Evolutionary conservation across 805 yeast genomes (phyloP).

Genomic region (Candida tammaniensis): DNA sequence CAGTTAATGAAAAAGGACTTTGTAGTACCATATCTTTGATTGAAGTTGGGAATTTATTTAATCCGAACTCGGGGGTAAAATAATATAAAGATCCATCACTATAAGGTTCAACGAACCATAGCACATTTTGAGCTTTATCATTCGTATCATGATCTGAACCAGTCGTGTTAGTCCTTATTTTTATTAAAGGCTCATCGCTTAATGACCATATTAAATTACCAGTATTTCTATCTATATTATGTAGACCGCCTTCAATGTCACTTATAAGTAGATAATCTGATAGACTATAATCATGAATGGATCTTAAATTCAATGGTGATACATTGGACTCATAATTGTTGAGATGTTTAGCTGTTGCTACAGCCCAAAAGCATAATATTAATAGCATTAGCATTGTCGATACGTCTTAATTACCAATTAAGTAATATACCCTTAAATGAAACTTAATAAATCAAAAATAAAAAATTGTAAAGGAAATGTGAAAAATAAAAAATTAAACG

Average conservation of each 20-base stretch:
- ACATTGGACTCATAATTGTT: conserved; percentile 10
- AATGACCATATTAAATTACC: conserved; percentile 80
- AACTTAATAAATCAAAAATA: no score
- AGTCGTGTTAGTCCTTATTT: conserved; percentile 22
- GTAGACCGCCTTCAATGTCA: conserved; percentile 84
- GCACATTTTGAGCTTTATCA: conserved; percentile 24
- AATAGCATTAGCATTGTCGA: no score
- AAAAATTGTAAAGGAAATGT: no score
- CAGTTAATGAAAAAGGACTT: conserved; percentile 77
- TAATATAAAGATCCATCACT: conserved; percentile 81
- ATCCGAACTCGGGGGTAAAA: conserved; percentile 70
- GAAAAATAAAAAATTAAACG: no score
- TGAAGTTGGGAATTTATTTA: conserved; percentile 78
- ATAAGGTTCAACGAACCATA: conserved; percentile 90
- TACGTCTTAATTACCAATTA: no score
- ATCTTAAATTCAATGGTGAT: conserved; percentile 36
- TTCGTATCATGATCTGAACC: not conserved
- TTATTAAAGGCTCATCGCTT: conserved; percentile 60
- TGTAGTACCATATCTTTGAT: conserved; percentile 74
- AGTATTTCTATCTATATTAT: conserved; percentile 71
- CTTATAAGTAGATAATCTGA: conserved; percentile 65
- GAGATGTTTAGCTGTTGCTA: no score
- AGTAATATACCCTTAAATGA: no score
- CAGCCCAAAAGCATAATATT: no score
- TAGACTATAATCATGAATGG: conserved; percentile 46